These are phyloP conservation scores for Apium graveolens DNA, from an alignment of 129 eudicot species.

Conservation along the genomic window DNA sequence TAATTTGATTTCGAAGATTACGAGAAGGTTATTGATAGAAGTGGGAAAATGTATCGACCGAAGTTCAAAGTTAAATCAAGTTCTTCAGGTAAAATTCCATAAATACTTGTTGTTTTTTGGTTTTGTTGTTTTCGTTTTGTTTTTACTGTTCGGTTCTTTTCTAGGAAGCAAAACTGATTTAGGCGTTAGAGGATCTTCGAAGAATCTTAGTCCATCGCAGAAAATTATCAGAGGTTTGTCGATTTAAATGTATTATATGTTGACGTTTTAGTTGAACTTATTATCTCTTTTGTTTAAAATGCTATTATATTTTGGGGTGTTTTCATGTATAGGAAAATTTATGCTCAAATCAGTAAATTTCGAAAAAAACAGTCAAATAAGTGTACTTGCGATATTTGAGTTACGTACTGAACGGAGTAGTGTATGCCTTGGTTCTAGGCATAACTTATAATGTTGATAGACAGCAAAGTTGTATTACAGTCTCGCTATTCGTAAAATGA, in stretches of 20 bases:
- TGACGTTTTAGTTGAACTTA: neutral
- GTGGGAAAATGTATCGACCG: conserved; percentile 19
- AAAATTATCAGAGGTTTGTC: conserved; percentile 72
- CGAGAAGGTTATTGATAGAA: conserved; percentile 18
- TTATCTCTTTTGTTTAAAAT: neutral
- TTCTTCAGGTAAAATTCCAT: conserved; percentile 17
- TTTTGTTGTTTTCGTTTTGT: neutral
- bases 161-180: conserved; percentile 26
- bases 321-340: neutral
- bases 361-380: neutral
- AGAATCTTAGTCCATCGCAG: conserved; percentile 74
- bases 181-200: conserved; percentile 28
- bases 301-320: neutral
- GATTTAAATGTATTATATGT: neutral
- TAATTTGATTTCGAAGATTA: too few species aligned
- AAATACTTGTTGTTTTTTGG: neutral
- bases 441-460: neutral
- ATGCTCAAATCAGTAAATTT: too few species aligned
- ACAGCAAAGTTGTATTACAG: neutral
- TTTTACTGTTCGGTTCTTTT: neutral
- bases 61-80: conserved; percentile 15
- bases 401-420: neutral
- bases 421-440: neutral
- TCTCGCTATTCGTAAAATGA: neutral
- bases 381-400: neutral